phyloP scores from a whole-genome alignment of 2,329 filamentous ascomycete genomes.

The Alternaria sp. region DNA sequence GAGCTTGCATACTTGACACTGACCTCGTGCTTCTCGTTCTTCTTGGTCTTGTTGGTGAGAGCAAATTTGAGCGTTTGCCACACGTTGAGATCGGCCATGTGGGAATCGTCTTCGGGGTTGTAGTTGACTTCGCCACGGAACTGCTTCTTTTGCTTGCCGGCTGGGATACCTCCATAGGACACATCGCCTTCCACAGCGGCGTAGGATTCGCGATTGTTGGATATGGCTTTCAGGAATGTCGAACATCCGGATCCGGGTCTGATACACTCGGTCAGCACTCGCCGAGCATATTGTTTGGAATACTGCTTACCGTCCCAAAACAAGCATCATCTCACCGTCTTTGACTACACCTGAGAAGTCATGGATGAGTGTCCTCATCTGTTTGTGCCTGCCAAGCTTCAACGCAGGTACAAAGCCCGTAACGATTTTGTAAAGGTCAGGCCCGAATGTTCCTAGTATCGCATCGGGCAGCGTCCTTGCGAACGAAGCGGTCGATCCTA shows the following conservation, averaged over 20 bases:
- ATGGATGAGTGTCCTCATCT: conserved; percentile 66
- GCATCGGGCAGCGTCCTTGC: conserved; percentile 78
- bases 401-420: conserved; percentile 62
- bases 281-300: not conserved
- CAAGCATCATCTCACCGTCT: conserved; percentile 76
- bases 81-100: conserved; percentile 77
- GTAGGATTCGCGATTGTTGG: conserved; percentile 73
- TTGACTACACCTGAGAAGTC: conserved; percentile 73
- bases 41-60: conserved; percentile 77
- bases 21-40: conserved; percentile 64
- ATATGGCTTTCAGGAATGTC: conserved; percentile 78
- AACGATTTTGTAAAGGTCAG: conserved; percentile 75
- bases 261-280: not conserved
- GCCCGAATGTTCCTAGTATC: conserved; percentile 79
- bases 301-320: conserved; percentile 64
- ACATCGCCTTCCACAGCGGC: conserved; percentile 74
- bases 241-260: conserved; percentile 75
- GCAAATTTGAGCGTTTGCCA: conserved; percentile 81
- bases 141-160: conserved; percentile 70
- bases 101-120: conserved; percentile 78
- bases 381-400: conserved; percentile 57
- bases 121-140: conserved; percentile 82
- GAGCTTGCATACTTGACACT: not conserved
- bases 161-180: conserved; percentile 74
- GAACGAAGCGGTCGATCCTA: conserved; percentile 71